Evolutionary conservation across 1,139 yeast genomes (phyloP).

Genomic region (Sugiyamaella pinicola): DNA sequence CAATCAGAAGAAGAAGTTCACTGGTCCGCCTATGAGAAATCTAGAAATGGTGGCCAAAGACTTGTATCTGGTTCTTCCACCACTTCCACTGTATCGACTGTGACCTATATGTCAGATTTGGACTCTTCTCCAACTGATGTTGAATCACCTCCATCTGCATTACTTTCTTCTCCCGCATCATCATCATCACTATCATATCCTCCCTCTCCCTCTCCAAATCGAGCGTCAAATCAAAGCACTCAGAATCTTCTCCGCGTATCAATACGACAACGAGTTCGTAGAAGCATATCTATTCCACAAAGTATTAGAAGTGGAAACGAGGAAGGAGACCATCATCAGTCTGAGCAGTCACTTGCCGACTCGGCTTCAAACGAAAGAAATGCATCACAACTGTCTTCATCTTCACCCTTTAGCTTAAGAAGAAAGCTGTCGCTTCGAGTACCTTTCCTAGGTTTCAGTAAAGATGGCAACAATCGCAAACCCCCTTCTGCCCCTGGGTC

Average conservation of each 20-base stretch:
- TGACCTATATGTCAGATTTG: neutral
- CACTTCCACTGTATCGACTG: constrained; percentile 17
- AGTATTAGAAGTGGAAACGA: neutral
- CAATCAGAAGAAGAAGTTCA: constrained; percentile 8
- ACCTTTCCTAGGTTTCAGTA: constrained; percentile 15
- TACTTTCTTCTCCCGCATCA: neutral
- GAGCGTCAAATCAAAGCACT: neutral
- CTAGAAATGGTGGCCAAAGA: constrained; percentile 11
- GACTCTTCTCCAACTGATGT: constrained; percentile 10
- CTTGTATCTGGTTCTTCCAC: constrained; percentile 17
- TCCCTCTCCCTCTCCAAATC: constrained; percentile 11
- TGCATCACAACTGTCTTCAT: neutral
- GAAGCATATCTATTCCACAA: constrained; percentile 14
- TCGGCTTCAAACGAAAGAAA: neutral
- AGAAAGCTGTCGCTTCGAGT: constrained; percentile 16
- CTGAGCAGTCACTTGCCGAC: neutral
- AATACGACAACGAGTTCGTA: constrained; percentile 1
- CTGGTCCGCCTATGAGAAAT: constrained; percentile 3
- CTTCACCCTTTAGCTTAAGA: constrained; percentile 6
- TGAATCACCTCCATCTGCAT: constrained; percentile 9
- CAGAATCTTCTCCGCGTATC: constrained; percentile 4
- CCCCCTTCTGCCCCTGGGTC: neutral
- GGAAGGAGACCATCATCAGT: neutral
- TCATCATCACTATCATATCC: neutral
- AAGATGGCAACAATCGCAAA: neutral